These are phyloP conservation scores for Falciphora oryzae DNA, from an alignment of 2,329 filamentous ascomycete genomes.

Conservation along the genomic window DNA sequence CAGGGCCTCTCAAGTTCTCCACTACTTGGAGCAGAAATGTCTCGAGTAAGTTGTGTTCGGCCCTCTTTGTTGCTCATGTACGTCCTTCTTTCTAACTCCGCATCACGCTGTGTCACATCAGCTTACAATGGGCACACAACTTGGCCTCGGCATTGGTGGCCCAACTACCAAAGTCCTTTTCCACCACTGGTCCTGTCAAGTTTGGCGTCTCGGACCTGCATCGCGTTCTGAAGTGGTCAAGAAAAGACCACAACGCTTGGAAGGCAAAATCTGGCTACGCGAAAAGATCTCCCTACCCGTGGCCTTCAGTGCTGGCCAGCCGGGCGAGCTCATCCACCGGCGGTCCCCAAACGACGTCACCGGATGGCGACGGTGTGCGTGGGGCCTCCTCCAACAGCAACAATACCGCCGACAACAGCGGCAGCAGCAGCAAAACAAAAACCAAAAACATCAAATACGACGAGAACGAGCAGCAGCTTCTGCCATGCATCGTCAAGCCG, in stretches of 20 bases:
- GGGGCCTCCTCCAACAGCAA: background rate
- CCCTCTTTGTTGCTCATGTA: background rate
- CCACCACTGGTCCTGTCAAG: background rate
- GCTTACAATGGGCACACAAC: background rate
- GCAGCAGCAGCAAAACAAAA: background rate
- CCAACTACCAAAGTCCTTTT: background rate
- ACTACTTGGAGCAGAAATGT: background rate
- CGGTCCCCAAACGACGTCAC: background rate
- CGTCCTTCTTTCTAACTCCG: background rate
- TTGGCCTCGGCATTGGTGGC: background rate
- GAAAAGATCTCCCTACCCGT: background rate
- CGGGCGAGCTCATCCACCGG: background rate
- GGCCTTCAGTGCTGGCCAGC: background rate
- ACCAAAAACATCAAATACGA: slow-evolving; percentile 34
- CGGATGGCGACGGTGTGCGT: background rate
- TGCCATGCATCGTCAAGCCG: slow-evolving; percentile 76
- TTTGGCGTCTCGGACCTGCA: background rate
- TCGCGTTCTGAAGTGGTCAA: background rate
- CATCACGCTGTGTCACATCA: background rate
- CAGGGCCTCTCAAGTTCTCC: background rate
- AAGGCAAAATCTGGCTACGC: background rate
- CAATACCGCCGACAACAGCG: background rate
- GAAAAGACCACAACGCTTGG: background rate
- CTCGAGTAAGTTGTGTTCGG: background rate
- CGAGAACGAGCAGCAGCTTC: slow-evolving; percentile 74